These are phyloP conservation scores for Sisymbrium altissimum DNA, from an alignment of 345 rosid genomes.

Conservation along the genomic window DNA sequence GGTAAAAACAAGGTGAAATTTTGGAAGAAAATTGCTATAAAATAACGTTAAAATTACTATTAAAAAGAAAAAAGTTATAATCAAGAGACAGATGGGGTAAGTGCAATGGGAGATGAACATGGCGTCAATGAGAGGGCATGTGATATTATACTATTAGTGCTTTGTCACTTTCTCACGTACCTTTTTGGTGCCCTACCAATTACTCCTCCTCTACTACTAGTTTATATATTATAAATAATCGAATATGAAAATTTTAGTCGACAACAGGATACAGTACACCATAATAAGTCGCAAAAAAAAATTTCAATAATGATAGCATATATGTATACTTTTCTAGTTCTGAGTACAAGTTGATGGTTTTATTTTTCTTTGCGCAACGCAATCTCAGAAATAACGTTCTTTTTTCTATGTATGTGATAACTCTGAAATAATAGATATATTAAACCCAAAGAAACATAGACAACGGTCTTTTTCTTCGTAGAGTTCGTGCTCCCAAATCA, in stretches of 20 bases:
- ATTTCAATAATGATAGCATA: neutral
- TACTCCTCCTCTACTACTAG: conserved; percentile 11
- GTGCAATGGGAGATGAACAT: conserved; percentile 32
- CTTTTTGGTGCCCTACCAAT: conserved; percentile 29
- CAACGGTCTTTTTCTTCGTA: conserved; percentile 20
- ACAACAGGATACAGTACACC: neutral
- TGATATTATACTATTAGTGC: conserved; percentile 29
- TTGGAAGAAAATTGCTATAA: neutral
- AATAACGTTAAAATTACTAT: neutral
- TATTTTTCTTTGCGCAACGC: neutral
- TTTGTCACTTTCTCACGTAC: conserved; percentile 36
- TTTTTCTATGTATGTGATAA: neutral
- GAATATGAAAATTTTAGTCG: neutral
- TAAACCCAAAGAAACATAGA: neutral
- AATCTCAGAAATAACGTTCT: neutral
- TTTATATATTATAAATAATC: neutral
- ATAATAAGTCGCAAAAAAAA: neutral
- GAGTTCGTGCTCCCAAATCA: conserved; percentile 37
- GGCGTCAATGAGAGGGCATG: conserved; percentile 28
- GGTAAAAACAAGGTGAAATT: neutral
- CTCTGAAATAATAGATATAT: neutral
- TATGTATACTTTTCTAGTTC: neutral
- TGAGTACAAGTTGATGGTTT: conserved; percentile 5
- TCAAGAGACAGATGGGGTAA: conserved; percentile 29
- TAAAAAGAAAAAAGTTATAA: neutral